phyloP scores from a whole-genome alignment of 2,329 filamentous ascomycete genomes.

The Diaporthe ampelina region DNA sequence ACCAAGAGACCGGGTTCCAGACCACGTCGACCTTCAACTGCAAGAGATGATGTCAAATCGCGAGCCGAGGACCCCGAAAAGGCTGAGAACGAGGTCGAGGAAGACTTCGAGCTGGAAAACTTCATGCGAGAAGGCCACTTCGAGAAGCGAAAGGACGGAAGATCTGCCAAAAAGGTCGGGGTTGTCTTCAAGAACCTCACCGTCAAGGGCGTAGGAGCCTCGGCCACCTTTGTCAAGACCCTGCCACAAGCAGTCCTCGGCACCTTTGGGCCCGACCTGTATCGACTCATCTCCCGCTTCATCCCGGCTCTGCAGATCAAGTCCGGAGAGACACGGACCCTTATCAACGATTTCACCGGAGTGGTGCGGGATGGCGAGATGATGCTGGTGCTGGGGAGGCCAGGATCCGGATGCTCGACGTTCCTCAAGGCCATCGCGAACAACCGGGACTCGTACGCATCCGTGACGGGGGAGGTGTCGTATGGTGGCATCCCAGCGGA shows the following conservation, averaged over 20 bases:
- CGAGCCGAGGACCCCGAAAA: slow-evolving; percentile 4
- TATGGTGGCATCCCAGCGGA: slow-evolving; percentile 66
- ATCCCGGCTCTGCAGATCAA: slow-evolving; percentile 50
- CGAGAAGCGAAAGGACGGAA: slow-evolving; percentile 77
- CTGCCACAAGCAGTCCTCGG: slow-evolving; percentile 81
- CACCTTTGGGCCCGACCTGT: slow-evolving; percentile 86
- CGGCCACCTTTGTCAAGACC: slow-evolving; percentile 78
- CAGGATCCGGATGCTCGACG: slow-evolving; percentile 70
- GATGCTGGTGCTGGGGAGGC: slow-evolving; percentile 69
- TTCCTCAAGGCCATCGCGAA: slow-evolving; percentile 77
- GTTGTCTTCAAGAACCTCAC: slow-evolving; percentile 83
- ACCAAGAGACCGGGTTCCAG: slow-evolving; percentile 14
- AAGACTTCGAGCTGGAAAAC: slow-evolving; percentile 76
- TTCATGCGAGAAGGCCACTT: slow-evolving; percentile 83
- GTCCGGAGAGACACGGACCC: slow-evolving; percentile 40
- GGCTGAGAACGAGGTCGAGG: slow-evolving; percentile 60
- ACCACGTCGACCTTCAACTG: neutral
- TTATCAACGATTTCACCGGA: slow-evolving; percentile 68
- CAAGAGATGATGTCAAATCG: slow-evolving; percentile 22
- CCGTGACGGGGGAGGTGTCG: slow-evolving; percentile 74
- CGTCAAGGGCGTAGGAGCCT: slow-evolving; percentile 78
- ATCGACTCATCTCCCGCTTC: slow-evolving; percentile 66
- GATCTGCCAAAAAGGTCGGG: slow-evolving; percentile 81
- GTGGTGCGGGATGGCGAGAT: slow-evolving; percentile 69
- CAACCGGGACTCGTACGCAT: slow-evolving; percentile 73